Base-by-base conservation (phyloP, 805 yeast genomes). In the Hanseniaspora mollemarum region DNA sequence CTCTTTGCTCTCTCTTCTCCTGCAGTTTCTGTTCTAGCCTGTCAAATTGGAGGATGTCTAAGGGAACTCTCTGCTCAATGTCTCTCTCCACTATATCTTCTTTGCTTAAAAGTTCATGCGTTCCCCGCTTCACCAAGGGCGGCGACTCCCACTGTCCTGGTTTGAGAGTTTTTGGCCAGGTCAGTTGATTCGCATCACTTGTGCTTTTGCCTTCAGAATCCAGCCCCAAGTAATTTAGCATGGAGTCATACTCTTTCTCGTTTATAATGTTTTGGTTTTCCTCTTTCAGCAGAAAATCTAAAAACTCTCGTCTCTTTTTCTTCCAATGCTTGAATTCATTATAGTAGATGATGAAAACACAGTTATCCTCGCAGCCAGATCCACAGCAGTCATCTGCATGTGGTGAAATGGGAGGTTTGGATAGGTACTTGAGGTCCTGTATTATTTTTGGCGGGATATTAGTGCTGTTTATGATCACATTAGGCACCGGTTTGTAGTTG, bases 301-400 rank as follows among this genome's bases (percentile, higher is more conserved):
- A 18, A 16, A 19, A 16, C 16, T 10, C 44, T n/a, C 1, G 66
- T 18, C 94, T 69, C 59, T 71, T 66, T 1, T 55, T 61, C 59
- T 79, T 77, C 95, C 96, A 92, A 31, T 86, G 86, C 55, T 78
- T 80, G 45, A 88, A 60, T 62, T 92, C 97, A 49, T 90, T 96
- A 56, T 83, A 81, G 62, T 78, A 90, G 50, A 85, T 68, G 59
- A 88, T 96, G 97, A 97, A 92, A 1, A 90, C 97, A 65, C 98
- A 90, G 65, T 90, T 87, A 10, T 46, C 51, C 28, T 86, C 80
- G 65, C 98, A 90, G 1, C 98, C 98, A 53, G 92, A 81, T 95
- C 87, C 87, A 65, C 98, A 90, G 64, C 98, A 90, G 64, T 90
- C 87, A 58, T 88, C 95, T 1, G 97, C 97, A 58, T 86, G 95